Evolutionary conservation across 345 rosid genomes (phyloP).

Genomic region (Alliaria petiolata): DNA sequence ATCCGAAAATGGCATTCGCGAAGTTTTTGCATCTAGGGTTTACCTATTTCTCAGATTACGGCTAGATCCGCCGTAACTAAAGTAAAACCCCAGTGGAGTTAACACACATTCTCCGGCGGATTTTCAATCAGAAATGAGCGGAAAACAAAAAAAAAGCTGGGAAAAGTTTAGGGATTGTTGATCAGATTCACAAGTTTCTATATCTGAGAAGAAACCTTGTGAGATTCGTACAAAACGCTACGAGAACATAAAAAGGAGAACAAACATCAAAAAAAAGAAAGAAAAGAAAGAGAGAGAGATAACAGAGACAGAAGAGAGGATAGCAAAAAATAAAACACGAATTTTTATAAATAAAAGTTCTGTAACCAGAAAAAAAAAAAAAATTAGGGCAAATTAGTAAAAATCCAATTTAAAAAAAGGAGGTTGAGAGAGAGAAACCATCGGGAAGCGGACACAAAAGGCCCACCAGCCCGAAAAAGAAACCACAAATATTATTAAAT

Average conservation of each 20-base stretch:
- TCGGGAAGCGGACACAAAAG: conserved; percentile 33
- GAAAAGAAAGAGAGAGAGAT: neutral
- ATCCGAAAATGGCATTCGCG: neutral
- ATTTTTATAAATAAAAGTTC: conserved; percentile 11
- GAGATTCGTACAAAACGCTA: conserved; percentile 25
- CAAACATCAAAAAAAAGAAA: neutral
- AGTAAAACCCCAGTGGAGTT: neutral
- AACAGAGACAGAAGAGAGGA: conserved; percentile 16
- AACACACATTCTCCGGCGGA: conserved; percentile 10
- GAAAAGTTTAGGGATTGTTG: neutral
- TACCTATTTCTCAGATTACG: conserved; percentile 3
- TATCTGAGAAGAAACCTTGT: conserved; percentile 18
- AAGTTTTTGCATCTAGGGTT: neutral
- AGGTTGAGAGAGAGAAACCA: conserved; percentile 3
- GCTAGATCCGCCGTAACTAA: neutral
- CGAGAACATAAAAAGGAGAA: conserved; percentile 11
- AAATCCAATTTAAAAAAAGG: neutral
- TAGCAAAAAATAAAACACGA: conserved; percentile 16
- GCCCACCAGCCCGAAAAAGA: conserved; percentile 33
- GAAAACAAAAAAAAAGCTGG: neutral
- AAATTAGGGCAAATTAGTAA: neutral
- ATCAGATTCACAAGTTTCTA: conserved; percentile 2
- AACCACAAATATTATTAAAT: conserved; percentile 13
- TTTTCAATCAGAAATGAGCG: neutral
- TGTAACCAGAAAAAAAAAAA: neutral